phyloP scores from a whole-genome alignment of 106 monocot genomes.

The Acanthochlamys bracteata region DNA sequence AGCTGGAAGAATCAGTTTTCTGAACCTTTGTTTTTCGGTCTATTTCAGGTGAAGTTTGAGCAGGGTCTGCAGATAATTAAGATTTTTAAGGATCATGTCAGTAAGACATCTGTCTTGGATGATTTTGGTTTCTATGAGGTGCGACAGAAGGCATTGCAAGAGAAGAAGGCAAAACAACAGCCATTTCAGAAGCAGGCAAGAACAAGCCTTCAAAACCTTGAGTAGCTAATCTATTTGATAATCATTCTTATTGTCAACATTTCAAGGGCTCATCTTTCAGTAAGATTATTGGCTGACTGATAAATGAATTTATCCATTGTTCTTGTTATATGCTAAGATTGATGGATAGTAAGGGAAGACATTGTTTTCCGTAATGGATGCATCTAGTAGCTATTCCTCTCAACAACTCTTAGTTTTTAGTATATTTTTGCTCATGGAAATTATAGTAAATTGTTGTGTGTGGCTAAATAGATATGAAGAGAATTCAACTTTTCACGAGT shows the following conservation, averaged over 20 bases:
- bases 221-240: background rate
- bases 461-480: no score
- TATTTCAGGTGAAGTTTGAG: slow-evolving; percentile 56
- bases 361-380: no score
- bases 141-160: slow-evolving; percentile 74
- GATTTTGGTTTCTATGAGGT: slow-evolving; percentile 76
- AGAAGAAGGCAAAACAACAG: slow-evolving; percentile 51
- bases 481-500: no score
- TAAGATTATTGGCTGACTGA: no score
- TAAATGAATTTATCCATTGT: no score
- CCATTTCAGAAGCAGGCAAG: slow-evolving; percentile 67
- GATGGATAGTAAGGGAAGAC: no score
- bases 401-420: no score
- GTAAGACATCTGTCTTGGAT: slow-evolving; percentile 69
- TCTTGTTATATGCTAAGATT: no score
- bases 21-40: background rate
- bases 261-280: background rate
- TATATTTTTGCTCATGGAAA: no score
- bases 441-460: no score
- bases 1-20: background rate
- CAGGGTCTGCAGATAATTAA: slow-evolving; percentile 70
- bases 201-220: background rate
- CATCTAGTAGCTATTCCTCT: no score
- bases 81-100: slow-evolving; percentile 76
- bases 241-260: background rate